These are phyloP conservation scores for Punica granatum DNA, from an alignment of 345 rosid species.

Conservation along the genomic window DNA sequence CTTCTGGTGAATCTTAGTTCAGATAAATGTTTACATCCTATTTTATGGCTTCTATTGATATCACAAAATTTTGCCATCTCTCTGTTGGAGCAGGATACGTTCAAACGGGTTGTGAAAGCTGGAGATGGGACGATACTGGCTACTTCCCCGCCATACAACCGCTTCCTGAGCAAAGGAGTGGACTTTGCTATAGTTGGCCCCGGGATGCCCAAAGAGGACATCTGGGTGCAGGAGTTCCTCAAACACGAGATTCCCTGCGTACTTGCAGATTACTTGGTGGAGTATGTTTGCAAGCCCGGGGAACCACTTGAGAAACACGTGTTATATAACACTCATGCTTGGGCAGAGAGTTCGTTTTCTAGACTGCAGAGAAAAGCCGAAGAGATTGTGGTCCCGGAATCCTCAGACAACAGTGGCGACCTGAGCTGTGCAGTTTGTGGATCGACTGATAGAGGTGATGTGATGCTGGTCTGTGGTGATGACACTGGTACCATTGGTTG, in stretches of 20 bases:
- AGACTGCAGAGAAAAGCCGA: slow-evolving; percentile 36
- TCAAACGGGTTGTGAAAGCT: slow-evolving; percentile 90
- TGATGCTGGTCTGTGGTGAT: slow-evolving; percentile 65
- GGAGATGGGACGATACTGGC: slow-evolving; percentile 90
- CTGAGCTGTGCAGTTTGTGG: slow-evolving; percentile 43
- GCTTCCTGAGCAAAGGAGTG: slow-evolving; percentile 60
- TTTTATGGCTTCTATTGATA: too few species aligned
- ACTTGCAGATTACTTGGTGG: slow-evolving; percentile 80
- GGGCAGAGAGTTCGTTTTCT: slow-evolving; percentile 67
- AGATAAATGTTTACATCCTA: too few species aligned
- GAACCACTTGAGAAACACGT: slow-evolving; percentile 76
- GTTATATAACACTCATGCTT: slow-evolving; percentile 56
- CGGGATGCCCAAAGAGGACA: slow-evolving; percentile 55
- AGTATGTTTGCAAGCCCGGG: slow-evolving; percentile 91
- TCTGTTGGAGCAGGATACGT: slow-evolving; percentile 57
- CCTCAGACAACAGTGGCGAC: slow-evolving; percentile 16
- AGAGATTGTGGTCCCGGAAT: slow-evolving; percentile 21
- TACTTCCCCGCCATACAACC: slow-evolving; percentile 88
- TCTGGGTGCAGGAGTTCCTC: slow-evolving; percentile 86
- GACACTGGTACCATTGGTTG: slow-evolving; percentile 51
- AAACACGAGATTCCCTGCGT: slow-evolving; percentile 79
- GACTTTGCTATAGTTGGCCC: slow-evolving; percentile 82
- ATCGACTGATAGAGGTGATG: slow-evolving; percentile 42
- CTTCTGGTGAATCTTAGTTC: too few species aligned
- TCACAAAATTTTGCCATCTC: not conserved